phyloP scores from a whole-genome alignment of 192 early-diverging fungal genomes.

The Mortierella hygrophila region DNA sequence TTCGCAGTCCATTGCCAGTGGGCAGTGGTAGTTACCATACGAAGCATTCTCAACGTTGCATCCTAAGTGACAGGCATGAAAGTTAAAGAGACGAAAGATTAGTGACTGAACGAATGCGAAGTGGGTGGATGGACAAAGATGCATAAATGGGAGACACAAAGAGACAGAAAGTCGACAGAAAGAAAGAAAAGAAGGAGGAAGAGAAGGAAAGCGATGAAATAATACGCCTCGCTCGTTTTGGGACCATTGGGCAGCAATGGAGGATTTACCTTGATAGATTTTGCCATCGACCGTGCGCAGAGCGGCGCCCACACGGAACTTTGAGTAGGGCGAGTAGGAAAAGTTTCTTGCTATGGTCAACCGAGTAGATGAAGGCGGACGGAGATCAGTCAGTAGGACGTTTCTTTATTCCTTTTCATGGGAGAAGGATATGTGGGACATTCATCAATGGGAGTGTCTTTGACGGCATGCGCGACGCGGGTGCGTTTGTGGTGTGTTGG shows the following conservation, averaged over 20 bases:
- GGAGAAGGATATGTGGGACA: background rate
- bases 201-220: background rate
- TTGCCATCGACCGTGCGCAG: slow-evolving; percentile 76
- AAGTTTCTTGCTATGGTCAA: slow-evolving; percentile 69
- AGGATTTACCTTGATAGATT: slow-evolving; percentile 63
- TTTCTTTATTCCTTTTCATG: background rate
- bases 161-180: background rate
- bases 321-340: slow-evolving; percentile 92
- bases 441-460: too few species aligned
- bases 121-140: too few species aligned
- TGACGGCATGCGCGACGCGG: background rate
- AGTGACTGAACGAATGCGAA: background rate
- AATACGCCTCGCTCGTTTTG: background rate
- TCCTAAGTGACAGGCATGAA: slow-evolving; percentile 42
- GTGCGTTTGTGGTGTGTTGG: background rate
- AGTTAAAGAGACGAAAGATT: background rate
- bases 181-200: background rate
- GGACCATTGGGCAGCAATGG: background rate
- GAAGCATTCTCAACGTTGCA: slow-evolving; percentile 94
- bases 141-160: background rate
- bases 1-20: background rate
- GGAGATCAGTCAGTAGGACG: background rate
- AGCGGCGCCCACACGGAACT: slow-evolving; percentile 92
- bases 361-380: background rate
- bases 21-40: slow-evolving; percentile 64